Base-by-base conservation (phyloP, 1,284 basidiomycete genomes). In the Phaffia rhodozyma region DNA sequence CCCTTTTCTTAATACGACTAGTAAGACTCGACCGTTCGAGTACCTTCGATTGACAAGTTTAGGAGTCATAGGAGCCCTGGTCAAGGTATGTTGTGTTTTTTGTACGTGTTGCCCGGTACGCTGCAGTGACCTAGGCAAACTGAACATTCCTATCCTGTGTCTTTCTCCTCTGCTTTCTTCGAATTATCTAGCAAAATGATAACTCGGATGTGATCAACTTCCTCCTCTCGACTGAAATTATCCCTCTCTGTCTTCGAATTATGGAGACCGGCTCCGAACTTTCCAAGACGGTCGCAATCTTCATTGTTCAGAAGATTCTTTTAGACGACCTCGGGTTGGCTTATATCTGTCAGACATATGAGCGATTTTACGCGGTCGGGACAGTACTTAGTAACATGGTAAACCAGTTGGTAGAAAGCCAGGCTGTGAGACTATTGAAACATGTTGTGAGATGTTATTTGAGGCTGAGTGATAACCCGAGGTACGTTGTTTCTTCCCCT, bases 221-320 rank as follows among this genome's bases (percentile, higher is more conserved):
- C 79, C 82, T 99, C 57, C 83, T 99, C 50, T 97, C 94, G 13
- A 99, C 96, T 60, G 96, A 99, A 79, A 99, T 98, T 75, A 99
- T 99, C 73, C 96, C 96, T 29, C 86, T 99, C 65, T 99, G 96
- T 74, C 83, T 99, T 59, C 87, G 96, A 60, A 99, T 99, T 77
- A 99, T 99, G 96, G 96, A 99, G 78, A 98, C 96, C 0, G 96
- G 96, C 55, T 96, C 92, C 6, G 96, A 99, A 72, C 83, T 99
- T n/a, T 91, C 87, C 68, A 99, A 99, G 78, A 99, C 96, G 0
- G 96, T 99, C 55, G 96, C 96, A 56, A 99, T 99, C 73, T 99
- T 99, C 77, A 99, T 99, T 72, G 96, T 99, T 2, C 96, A 99
- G 76, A 99, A 98, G 80, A 98, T 99, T 70, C 81, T 99, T 25